A percentile compares a stretch with the other conserved stretches of the same genome.
phyloP scores from a whole-genome alignment of 495 filamentous ascomycete genomes.

The Trichoderma virens region DNA sequence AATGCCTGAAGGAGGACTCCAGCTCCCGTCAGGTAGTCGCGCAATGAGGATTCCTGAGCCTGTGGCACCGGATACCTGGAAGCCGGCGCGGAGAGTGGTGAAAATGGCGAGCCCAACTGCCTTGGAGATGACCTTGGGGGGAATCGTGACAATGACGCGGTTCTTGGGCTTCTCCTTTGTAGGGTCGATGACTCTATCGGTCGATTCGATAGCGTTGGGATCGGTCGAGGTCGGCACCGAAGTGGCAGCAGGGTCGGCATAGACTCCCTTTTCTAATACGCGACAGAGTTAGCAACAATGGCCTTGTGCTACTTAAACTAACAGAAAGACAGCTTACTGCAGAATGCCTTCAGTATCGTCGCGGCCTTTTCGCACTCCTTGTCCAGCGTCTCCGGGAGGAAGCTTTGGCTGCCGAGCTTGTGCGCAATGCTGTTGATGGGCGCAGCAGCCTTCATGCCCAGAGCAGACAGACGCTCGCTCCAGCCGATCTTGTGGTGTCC shows the following conservation, averaged over 20 bases:
- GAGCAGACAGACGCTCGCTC: constrained; percentile 20
- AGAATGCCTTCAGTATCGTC: constrained; percentile 71
- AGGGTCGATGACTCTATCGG: neutral
- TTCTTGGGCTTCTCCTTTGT: constrained; percentile 1
- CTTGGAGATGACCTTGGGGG: constrained; percentile 56
- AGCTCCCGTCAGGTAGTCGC: constrained; percentile 59
- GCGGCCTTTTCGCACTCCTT: constrained; percentile 84
- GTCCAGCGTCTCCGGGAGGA: constrained; percentile 71
- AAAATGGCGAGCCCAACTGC: constrained; percentile 77
- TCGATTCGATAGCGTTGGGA: neutral
- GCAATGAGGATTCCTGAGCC: constrained; percentile 67
- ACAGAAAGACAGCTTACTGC: constrained; percentile 38
- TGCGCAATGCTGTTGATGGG: constrained; percentile 64
- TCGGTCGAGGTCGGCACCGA: constrained; percentile 2
- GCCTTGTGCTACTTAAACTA: neutral
- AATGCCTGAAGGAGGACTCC: constrained; percentile 74
- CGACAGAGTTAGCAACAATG: neutral
- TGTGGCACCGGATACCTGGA: constrained; percentile 62
- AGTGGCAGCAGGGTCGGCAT: neutral
- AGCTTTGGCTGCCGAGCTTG: constrained; percentile 53
- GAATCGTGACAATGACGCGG: constrained; percentile 58
- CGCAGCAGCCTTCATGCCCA: constrained; percentile 36
- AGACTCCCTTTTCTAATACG: neutral
- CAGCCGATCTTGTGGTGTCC: constrained; percentile 11
- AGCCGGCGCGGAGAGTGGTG: constrained; percentile 72